Percentiles rank a stretch among this genome's conserved stretches.
These are phyloP conservation scores for Platanthera zijinensis DNA, from an alignment of 106 monocot species.

Conservation along the genomic window DNA sequence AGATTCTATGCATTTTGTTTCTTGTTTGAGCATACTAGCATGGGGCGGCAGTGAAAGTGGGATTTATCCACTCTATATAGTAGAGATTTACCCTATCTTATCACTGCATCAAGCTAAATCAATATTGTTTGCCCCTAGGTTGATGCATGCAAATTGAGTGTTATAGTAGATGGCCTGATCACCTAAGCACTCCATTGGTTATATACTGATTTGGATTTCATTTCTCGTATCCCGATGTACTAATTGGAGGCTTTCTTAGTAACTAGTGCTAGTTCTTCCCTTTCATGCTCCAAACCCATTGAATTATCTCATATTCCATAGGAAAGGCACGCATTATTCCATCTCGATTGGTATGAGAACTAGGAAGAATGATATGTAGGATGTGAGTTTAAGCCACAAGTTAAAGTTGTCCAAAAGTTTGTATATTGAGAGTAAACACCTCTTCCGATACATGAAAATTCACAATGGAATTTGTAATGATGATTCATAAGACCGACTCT, in stretches of 20 bases:
- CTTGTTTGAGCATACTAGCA: neutral
- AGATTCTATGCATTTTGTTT: constrained; percentile 2
- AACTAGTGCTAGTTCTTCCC: neutral
- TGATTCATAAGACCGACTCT: no score
- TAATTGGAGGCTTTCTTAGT: neutral
- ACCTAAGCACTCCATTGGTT: neutral
- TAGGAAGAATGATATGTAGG: neutral
- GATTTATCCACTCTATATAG: neutral
- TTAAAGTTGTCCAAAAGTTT: no score
- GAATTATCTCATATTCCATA: neutral
- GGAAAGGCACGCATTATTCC: neutral
- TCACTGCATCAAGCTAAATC: neutral
- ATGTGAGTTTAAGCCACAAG: neutral
- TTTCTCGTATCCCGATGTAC: neutral
- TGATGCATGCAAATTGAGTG: neutral
- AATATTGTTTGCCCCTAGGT: neutral
- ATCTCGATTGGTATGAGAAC: neutral
- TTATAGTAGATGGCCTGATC: neutral
- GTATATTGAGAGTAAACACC: no score
- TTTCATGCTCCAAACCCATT: neutral
- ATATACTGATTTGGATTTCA: neutral
- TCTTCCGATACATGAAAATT: no score
- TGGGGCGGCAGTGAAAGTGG: neutral
- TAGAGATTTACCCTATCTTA: neutral
- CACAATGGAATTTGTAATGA: no score